Conservation (phyloP, 331 rosid species). For the Pyracantha coccinea region DNA sequence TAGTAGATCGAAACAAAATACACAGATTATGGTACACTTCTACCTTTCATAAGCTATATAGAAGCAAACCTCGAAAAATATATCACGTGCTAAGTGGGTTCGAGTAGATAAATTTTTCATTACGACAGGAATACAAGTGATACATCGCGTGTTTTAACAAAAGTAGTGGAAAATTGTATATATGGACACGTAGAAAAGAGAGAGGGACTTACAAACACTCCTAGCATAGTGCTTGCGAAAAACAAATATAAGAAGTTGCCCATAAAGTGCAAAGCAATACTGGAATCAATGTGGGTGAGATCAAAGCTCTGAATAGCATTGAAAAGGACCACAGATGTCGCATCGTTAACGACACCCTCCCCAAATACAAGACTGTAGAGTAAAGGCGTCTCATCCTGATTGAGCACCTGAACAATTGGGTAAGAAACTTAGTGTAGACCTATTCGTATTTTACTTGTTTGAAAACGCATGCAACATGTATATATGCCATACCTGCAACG, state of each 20-base stretch:
- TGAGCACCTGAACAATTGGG: constrained; percentile 63
- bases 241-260: constrained; percentile 84
- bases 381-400: constrained; percentile 96
- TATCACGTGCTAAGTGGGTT: background rate
- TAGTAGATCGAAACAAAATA: background rate
- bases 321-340: constrained; percentile 97
- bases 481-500: constrained; percentile 69
- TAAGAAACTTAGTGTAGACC: constrained; percentile 10
- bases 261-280: constrained; percentile 46
- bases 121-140: accelerated
- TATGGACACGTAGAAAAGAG: background rate
- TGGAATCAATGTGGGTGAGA: constrained; percentile 45
- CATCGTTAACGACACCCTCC: constrained; percentile 97
- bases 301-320: constrained; percentile 94
- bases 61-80: background rate
- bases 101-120: background rate
- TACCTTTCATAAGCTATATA: constrained; percentile 7
- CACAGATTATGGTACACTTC: constrained; percentile 13
- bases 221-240: constrained; percentile 71
- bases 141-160: no score
- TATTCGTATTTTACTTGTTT: constrained; percentile 7
- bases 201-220: constrained; percentile 55
- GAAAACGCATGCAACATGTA: background rate
- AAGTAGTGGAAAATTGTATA: background rate
- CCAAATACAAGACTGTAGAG: constrained; percentile 97